Base-by-base conservation (phyloP, 768 basidiomycete species). In the Kwoniella dejecticola region DNA sequence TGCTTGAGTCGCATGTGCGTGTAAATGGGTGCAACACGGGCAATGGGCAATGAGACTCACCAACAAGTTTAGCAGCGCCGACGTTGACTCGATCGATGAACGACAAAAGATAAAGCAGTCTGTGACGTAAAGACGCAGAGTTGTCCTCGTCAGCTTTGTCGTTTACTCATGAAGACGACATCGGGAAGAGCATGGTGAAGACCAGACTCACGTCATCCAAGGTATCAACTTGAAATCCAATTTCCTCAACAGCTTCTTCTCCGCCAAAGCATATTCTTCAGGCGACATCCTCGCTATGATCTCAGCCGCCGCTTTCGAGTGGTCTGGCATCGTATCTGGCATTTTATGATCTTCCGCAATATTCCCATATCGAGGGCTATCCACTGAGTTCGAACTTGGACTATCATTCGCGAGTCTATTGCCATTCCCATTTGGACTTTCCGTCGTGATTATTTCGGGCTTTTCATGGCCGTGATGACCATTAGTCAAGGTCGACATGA, bases 181-280 rank as follows among this genome's bases (percentile, higher is more conserved):
- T n/a, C n/a, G n/a, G n/a, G n/a, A n/a, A n/a, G n/a, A n/a, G n/a
- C n/a, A n/a, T n/a, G n/a, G n/a, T n/a, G n/a, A n/a, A n/a, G n/a
- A n/a, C n/a, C n/a, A n/a, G n/a, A 42, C 71, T 54, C 68, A 75
- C 76, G 75, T 77, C 70, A 78, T 75, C 77, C 77, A 78, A 13
- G 77, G 77, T n/a, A 78, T 73, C 47, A 78, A 54, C 24, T 63
- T 67, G 44, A 58, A 33, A 41, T 78, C 77, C 57, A 76, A 56
- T 68, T 75, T 77, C 52, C 72, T 57, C 27, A 78, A 33, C 50
- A 77, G 52, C 19, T 63, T 66, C 62, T 63, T 69, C 54, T 78
- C 77, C 19, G 62, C 52, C 40, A 36, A 72, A 2, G 46, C 55
- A 45, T 70, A 75, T 60, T 78, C 77, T 44, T 76, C 72, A 11